A percentile compares a stretch with the other conserved stretches of the same genome.
phyloP scores from a whole-genome alignment of 352 stramenopile genomes.

The Phytophthora capsici region DNA sequence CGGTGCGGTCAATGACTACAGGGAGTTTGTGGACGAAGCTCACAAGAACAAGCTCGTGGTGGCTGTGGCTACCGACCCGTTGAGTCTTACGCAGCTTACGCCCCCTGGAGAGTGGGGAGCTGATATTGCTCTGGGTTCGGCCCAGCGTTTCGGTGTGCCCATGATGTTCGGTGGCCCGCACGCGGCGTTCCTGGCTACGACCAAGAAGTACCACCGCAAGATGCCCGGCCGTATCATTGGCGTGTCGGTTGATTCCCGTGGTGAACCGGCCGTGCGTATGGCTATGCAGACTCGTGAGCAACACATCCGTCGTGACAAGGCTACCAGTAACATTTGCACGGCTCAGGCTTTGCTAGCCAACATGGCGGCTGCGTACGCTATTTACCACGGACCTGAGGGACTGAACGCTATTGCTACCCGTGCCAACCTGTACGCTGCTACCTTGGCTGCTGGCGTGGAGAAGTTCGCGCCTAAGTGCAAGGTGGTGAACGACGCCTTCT shows the following conservation, averaged over 20 bases:
- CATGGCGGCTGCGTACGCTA: conserved; percentile 97
- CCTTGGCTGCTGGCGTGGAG: conserved; percentile 91
- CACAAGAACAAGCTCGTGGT: conserved; percentile 93
- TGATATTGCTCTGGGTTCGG: conserved; percentile 98
- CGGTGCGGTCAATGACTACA: conserved; percentile 93
- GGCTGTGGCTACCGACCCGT: conserved; percentile 96
- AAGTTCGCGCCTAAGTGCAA: conserved; percentile 65
- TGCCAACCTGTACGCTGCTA: conserved; percentile 93
- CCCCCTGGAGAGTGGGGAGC: conserved; percentile 95
- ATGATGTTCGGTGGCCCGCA: conserved; percentile 99
- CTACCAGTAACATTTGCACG: conserved; percentile 99
- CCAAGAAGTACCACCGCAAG: conserved; percentile 96
- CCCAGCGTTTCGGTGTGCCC: conserved; percentile 98
- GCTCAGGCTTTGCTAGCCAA: conserved; percentile 98
- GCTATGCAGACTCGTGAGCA: conserved; percentile 99
- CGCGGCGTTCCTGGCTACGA: conserved; percentile 97
- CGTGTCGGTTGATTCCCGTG: conserved; percentile 96
- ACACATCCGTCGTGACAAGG: conserved; percentile 99
- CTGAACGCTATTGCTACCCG: conserved; percentile 93
- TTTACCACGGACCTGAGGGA: conserved; percentile 99
- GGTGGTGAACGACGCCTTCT: conserved; percentile 89
- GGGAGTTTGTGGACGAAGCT: conserved; percentile 87
- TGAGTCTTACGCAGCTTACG: conserved; percentile 95
- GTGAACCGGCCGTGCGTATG: conserved; percentile 97
- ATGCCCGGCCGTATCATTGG: conserved; percentile 99